Percentiles rank a stretch among this genome's conserved stretches.
These are phyloP conservation scores for Skeletonema marinoi DNA, from an alignment of 108 stramenopile species.

Conservation along the genomic window DNA sequence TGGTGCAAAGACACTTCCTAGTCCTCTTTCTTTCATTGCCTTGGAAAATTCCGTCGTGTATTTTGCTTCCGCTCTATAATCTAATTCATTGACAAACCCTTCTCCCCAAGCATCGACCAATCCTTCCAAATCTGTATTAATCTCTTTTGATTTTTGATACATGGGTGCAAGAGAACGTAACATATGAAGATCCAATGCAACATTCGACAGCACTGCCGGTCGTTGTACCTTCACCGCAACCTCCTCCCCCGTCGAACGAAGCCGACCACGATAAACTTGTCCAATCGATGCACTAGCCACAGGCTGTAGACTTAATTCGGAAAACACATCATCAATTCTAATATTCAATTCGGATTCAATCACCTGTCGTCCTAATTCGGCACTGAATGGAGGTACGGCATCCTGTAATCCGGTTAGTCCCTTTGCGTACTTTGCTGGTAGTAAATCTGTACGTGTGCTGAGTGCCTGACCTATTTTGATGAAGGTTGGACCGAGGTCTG, in stretches of 20 bases:
- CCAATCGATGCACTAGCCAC: slow-evolving; percentile 91
- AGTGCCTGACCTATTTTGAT: slow-evolving; percentile 87
- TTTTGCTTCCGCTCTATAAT: slow-evolving; percentile 76
- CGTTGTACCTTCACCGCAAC: slow-evolving; percentile 92
- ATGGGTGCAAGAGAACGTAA: slow-evolving; percentile 61
- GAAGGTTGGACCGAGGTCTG: slow-evolving; percentile 62
- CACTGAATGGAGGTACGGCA: slow-evolving; percentile 71
- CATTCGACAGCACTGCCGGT: slow-evolving; percentile 69
- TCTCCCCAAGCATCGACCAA: slow-evolving; percentile 83
- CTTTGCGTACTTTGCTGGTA: slow-evolving; percentile 65
- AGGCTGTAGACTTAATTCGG: slow-evolving; percentile 40
- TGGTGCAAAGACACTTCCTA: slow-evolving; percentile 66
- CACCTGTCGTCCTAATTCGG: slow-evolving; percentile 48
- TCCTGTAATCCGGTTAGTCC: slow-evolving; percentile 79
- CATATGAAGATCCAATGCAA: slow-evolving; percentile 81
- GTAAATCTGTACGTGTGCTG: slow-evolving; percentile 72
- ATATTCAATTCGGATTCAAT: slow-evolving; percentile 60
- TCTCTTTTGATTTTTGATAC: slow-evolving; percentile 41
- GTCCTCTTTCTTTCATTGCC: slow-evolving; percentile 54
- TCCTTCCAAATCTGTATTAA: slow-evolving; percentile 61
- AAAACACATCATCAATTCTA: slow-evolving; percentile 56
- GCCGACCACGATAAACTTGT: slow-evolving; percentile 83
- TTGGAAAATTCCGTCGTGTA: slow-evolving; percentile 61
- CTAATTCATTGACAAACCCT: slow-evolving; percentile 85
- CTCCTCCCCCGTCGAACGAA: slow-evolving; percentile 27